Conservation (phyloP, 106 monocot genomes). For the Dioscorea zingiberensis region DNA sequence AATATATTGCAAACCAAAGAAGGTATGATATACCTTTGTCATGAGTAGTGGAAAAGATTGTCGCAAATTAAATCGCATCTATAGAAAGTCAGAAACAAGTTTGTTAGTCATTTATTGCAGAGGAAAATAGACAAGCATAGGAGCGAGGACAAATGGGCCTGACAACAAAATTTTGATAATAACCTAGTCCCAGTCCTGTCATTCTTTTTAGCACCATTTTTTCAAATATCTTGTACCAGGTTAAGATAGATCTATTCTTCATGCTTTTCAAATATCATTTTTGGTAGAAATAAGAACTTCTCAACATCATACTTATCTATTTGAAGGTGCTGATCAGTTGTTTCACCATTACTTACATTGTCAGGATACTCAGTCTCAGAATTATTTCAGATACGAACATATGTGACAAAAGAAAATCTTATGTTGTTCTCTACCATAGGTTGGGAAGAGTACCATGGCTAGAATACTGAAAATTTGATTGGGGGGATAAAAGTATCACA, state of each 20-base stretch:
- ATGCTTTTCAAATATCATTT: conserved; percentile 65
- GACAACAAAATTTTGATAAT: conserved; percentile 90
- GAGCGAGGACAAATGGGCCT: conserved; percentile 27
- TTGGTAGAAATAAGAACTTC: conserved; percentile 81
- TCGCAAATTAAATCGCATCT: conserved; percentile 95
- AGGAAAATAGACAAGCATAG: not conserved
- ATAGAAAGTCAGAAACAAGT: not conserved
- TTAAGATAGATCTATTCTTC: conserved; percentile 77
- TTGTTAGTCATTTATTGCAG: too few species aligned
- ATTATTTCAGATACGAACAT: conserved; percentile 60
- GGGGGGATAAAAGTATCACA: conserved; percentile 91
- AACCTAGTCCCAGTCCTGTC: conserved; percentile 89
- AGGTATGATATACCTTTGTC: conserved; percentile 89
- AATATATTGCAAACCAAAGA: too few species aligned
- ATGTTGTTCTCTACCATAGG: conserved; percentile 65
- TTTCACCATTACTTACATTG: conserved; percentile 30
- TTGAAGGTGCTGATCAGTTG: conserved; percentile 2
- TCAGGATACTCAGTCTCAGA: conserved; percentile 7
- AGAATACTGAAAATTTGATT: conserved; percentile 60
- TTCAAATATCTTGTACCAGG: conserved; percentile 73
- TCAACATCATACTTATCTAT: conserved; percentile 55
- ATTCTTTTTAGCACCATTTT: conserved; percentile 62
- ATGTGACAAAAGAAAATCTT: conserved; percentile 72
- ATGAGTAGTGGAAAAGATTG: conserved; percentile 86
- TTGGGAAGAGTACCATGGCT: conserved; percentile 86